Percentiles rank a stretch among this genome's conserved stretches.
Conservation (phyloP, 441 rosid species). For the Sinapis alba region DNA sequence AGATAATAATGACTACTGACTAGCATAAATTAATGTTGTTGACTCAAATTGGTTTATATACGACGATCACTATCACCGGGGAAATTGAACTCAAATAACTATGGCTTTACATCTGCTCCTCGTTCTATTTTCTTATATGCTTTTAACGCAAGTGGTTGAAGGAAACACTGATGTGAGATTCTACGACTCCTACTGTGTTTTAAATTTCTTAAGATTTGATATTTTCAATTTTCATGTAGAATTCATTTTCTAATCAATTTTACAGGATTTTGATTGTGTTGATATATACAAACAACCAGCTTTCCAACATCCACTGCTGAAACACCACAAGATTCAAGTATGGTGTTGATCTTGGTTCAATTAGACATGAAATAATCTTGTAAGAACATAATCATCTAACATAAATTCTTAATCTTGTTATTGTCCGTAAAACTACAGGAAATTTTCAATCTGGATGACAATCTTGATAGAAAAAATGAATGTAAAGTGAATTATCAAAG, state of each 20-base stretch:
- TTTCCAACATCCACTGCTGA: background rate
- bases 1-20: background rate
- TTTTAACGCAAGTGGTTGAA: background rate
- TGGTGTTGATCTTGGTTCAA: background rate
- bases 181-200: too few species aligned
- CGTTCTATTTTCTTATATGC: background rate
- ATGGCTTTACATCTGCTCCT: background rate
- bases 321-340: background rate
- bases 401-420: background rate
- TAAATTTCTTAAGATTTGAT: background rate
- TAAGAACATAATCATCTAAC: background rate
- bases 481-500: background rate
- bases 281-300: background rate
- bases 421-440: background rate
- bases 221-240: background rate
- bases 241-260: background rate
- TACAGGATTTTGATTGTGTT: background rate
- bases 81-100: background rate
- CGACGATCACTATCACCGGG: background rate
- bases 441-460: background rate
- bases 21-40: background rate
- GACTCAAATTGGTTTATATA: background rate
- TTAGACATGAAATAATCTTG: background rate
- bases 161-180: slow-evolving; percentile 6
- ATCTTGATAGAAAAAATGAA: background rate